Conservation (phyloP, 1,284 basidiomycete genomes). For the Puccinia coronata region DNA sequence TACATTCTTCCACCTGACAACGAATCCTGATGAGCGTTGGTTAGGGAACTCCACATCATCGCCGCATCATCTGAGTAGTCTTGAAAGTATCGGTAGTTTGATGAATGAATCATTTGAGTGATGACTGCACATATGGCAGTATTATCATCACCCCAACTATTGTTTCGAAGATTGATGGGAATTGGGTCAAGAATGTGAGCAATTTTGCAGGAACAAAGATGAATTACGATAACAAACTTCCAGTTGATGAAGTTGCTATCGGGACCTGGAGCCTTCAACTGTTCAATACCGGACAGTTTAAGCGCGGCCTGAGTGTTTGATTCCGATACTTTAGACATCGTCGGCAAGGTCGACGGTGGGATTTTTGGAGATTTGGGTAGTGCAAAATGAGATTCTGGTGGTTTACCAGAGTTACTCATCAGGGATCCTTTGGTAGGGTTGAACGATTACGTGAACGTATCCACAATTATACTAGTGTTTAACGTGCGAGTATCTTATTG, state of each 20-base stretch:
- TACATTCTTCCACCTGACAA: background rate
- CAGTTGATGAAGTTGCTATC: conserved; percentile 9
- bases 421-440: too few species aligned
- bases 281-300: background rate
- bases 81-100: background rate
- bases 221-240: background rate
- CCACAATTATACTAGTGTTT: too few species aligned
- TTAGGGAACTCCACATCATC: background rate
- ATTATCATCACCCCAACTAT: background rate
- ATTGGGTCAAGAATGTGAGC: background rate
- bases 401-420: too few species aligned
- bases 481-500: too few species aligned
- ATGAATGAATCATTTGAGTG: background rate
- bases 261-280: background rate
- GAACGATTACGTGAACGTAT: too few species aligned
- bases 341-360: too few species aligned
- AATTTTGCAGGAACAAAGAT: background rate
- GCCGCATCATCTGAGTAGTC: background rate
- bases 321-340: too few species aligned
- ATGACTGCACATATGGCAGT: conserved; percentile 1
- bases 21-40: background rate
- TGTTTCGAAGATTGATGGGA: background rate
- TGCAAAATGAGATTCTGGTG: too few species aligned
- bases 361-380: too few species aligned
- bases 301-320: background rate